A percentile compares a stretch with the other conserved stretches of the same genome.
These are phyloP conservation scores for Clavariopsis aquatica DNA, from an alignment of 495 filamentous ascomycete genomes.

Conservation along the genomic window DNA sequence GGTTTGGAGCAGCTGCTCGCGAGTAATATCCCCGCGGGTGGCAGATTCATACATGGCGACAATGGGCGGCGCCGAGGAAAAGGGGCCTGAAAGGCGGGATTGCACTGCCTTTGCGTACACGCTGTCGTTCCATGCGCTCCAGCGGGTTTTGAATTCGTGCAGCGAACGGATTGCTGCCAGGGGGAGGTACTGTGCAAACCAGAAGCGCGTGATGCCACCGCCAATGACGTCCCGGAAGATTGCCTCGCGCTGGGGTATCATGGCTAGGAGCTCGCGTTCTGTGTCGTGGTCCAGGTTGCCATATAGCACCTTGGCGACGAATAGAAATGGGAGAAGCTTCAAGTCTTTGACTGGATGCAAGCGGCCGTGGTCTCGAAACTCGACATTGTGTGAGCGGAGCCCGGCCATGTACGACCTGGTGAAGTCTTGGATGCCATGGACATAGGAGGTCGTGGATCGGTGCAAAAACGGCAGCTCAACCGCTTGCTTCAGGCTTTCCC, in stretches of 20 bases:
- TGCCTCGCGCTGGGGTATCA: not conserved
- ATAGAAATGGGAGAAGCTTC: not conserved
- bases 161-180: not conserved
- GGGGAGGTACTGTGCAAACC: not conserved
- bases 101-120: not conserved
- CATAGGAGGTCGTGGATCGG: not conserved
- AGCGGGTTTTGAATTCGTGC: not conserved
- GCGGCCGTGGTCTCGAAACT: not conserved
- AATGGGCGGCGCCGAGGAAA: not conserved
- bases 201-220: not conserved
- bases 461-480: not conserved
- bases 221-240: not conserved
- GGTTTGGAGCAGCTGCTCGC: constrained; percentile 41
- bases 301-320: not conserved
- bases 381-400: not conserved
- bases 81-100: not conserved
- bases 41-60: not conserved
- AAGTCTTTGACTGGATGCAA: not conserved
- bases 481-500: constrained; percentile 6
- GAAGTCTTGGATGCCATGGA: not conserved
- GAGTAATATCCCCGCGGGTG: not conserved
- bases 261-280: not conserved
- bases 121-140: not conserved
- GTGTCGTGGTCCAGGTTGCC: not conserved
- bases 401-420: not conserved